These are phyloP conservation scores for Penicillium fuscoglaucum DNA, from an alignment of 2,329 filamentous ascomycete genomes.

Conservation along the genomic window DNA sequence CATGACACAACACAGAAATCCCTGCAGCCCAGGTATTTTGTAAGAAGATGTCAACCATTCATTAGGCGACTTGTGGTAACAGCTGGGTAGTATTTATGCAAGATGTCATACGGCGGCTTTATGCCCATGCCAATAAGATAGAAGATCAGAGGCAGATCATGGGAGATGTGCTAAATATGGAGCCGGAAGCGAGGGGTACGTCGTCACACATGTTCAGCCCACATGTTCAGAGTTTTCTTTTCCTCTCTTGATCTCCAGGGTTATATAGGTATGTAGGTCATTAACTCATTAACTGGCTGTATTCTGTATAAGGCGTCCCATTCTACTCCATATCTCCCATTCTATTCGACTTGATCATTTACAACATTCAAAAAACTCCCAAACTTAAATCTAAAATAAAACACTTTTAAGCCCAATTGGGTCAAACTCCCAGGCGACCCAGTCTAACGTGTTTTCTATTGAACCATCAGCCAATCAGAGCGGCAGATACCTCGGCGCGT, in stretches of 20 bases:
- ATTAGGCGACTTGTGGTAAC: not conserved
- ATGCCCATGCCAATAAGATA: not conserved
- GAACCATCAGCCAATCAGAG: not conserved
- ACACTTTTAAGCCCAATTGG: not conserved
- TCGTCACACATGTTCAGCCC: conserved; percentile 4
- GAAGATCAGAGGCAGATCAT: conserved; percentile 10
- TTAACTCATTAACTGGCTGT: not conserved
- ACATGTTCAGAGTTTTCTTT: conserved; percentile 4
- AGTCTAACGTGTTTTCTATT: conserved; percentile 9
- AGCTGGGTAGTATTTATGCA: not conserved
- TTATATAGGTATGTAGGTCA: not conserved
- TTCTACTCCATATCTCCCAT: not conserved
- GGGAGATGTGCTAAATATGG: conserved; percentile 11
- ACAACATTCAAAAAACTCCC: not conserved
- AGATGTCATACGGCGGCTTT: not conserved
- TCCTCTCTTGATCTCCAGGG: not conserved
- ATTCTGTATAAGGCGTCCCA: not conserved
- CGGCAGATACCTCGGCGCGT: not conserved
- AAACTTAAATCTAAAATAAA: not conserved
- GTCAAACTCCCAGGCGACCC: not conserved
- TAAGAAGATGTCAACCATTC: not conserved
- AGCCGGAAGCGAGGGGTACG: conserved; percentile 10
- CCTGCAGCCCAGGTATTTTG: not conserved
- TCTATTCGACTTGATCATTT: not conserved
- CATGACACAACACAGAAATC: not conserved